Evolutionary conservation across 257 asterid species (phyloP).

Genomic region (Solanum sejunctum): DNA sequence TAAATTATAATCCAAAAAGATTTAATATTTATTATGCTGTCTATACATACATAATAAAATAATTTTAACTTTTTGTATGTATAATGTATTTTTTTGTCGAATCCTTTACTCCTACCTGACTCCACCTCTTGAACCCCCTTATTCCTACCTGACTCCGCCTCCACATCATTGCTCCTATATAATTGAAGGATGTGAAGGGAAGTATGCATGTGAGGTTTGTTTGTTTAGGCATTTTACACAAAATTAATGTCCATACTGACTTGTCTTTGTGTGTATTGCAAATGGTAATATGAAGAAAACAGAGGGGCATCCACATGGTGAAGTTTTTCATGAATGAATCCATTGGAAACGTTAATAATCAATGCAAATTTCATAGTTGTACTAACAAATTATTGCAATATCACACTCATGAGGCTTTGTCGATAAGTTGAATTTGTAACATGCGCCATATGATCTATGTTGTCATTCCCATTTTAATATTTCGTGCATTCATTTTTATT

Average conservation of each 20-base stretch:
- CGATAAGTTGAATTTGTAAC: not conserved
- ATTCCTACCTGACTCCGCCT: not conserved
- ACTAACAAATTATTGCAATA: not conserved
- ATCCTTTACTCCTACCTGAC: no score
- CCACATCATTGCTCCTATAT: not conserved
- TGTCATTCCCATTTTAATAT: not conserved
- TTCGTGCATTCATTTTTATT: not conserved
- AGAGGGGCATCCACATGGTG: not conserved
- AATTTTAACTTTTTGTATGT: no score
- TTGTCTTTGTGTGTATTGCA: not conserved
- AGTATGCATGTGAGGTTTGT: not conserved
- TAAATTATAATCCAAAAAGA: no score
- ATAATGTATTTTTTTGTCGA: no score
- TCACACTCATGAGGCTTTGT: not conserved
- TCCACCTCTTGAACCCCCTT: not conserved
- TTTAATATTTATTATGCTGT: no score
- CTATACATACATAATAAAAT: no score
- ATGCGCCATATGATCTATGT: not conserved
- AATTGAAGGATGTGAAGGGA: not conserved
- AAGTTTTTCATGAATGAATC: not conserved
- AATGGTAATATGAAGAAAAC: not conserved
- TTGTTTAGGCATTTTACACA: not conserved
- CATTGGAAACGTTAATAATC: not conserved
- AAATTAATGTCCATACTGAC: not conserved
- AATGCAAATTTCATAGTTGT: not conserved